Percentiles rank a stretch among this genome's conserved stretches.
Evolutionary conservation across 2,329 filamentous ascomycete genomes (phyloP).

Genomic region (Fusarium vanettenii): DNA sequence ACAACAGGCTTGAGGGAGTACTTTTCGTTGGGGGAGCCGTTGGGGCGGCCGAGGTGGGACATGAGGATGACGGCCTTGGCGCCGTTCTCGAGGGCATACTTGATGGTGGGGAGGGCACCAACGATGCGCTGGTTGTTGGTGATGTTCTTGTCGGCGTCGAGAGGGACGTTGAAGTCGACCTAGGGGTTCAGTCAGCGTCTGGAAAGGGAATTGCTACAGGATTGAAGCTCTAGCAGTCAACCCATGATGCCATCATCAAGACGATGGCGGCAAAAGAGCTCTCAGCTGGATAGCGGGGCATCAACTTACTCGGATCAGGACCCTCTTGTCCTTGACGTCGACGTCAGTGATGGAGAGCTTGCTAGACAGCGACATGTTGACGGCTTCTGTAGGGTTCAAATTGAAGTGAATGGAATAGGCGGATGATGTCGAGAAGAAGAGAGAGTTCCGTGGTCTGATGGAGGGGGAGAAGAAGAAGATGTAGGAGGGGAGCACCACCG

Average conservation of each 20-base stretch:
- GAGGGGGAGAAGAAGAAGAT: constrained; percentile 24
- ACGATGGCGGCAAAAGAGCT: constrained; percentile 6
- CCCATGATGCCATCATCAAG: constrained; percentile 1
- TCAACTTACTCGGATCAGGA: constrained; percentile 89
- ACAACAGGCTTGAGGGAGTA: constrained; percentile 96
- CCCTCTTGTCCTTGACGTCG: constrained; percentile 97
- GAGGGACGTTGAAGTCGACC: constrained; percentile 99
- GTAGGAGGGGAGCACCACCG: constrained; percentile 24
- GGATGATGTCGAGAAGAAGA: constrained; percentile 33
- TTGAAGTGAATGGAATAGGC: constrained; percentile 31
- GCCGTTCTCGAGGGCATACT: constrained; percentile 89
- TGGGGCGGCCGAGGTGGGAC: constrained; percentile 97
- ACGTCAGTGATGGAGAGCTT: constrained; percentile 98
- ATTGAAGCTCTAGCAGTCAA: constrained; percentile 2
- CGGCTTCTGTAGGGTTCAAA: constrained; percentile 12
- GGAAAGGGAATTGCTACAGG: constrained; percentile 3
- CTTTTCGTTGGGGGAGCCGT: constrained; percentile 89
- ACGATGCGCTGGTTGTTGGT: constrained; percentile 99
- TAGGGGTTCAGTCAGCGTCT: constrained; percentile 52
- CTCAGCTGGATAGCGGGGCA: constrained; percentile 46
- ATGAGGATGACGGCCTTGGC: constrained; percentile 96
- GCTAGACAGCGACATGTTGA: constrained; percentile 94
- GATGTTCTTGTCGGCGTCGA: constrained; percentile 91
- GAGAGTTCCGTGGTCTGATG: constrained; percentile 27
- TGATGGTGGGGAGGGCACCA: constrained; percentile 94